These are phyloP conservation scores for Mycogone perniciosa DNA, from an alignment of 2,329 filamentous ascomycete genomes.

Conservation along the genomic window DNA sequence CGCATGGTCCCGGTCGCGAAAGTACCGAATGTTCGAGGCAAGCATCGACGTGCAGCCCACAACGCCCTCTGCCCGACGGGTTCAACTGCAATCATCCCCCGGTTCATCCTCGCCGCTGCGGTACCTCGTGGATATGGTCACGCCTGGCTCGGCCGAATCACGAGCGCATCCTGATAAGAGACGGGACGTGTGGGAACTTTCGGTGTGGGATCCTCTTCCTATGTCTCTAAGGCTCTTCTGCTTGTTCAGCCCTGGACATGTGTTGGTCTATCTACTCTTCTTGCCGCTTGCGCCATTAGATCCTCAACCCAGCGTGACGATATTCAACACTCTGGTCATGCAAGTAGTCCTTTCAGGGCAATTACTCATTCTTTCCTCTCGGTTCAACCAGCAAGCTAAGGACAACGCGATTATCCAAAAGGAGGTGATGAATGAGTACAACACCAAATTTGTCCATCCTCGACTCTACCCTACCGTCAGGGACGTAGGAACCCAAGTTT, in stretches of 20 bases:
- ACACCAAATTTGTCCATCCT: constrained; percentile 91
- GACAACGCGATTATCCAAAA: constrained; percentile 80
- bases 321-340: constrained; percentile 75
- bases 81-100: constrained; percentile 81
- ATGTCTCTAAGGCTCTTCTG: constrained; percentile 78
- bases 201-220: constrained; percentile 88
- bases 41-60: constrained; percentile 68
- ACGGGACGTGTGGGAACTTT: constrained; percentile 89
- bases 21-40: constrained; percentile 87
- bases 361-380: constrained; percentile 64
- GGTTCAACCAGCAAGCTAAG: constrained; percentile 77
- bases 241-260: constrained; percentile 86
- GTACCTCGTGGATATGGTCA: constrained; percentile 62
- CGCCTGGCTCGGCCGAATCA: constrained; percentile 66
- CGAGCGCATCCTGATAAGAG: constrained; percentile 76
- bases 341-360: constrained; percentile 70
- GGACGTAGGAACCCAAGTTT: constrained; percentile 74
- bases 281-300: constrained; percentile 72
- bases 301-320: constrained; percentile 74
- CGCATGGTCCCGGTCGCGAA: constrained; percentile 72
- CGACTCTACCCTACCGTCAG: constrained; percentile 72
- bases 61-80: constrained; percentile 82
- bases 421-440: constrained; percentile 91
- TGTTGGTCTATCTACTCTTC: constrained; percentile 84
- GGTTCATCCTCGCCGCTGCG: constrained; percentile 70